Conservation (phyloP, 345 rosid species). For the Eucalyptus tenuipes region DNA sequence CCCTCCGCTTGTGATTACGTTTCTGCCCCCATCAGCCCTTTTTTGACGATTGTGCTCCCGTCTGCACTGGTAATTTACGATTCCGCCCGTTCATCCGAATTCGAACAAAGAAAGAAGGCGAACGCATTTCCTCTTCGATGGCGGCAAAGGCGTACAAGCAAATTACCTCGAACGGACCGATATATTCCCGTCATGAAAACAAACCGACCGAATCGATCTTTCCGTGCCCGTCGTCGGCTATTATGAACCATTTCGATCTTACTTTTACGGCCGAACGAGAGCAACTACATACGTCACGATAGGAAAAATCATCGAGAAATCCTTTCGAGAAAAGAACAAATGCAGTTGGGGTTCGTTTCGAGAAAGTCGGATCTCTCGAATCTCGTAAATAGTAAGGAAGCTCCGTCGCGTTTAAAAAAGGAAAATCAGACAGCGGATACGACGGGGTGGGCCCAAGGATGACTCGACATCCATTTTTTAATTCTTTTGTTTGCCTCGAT, state of each 20-base stretch:
- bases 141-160: neutral
- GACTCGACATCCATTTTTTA: neutral
- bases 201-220: neutral
- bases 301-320: neutral
- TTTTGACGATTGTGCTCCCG: too few relatives aligned
- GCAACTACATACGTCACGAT: neutral
- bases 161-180: neutral
- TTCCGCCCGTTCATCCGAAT: neutral
- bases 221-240: neutral
- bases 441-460: neutral
- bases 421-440: neutral
- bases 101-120: neutral
- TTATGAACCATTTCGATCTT: neutral
- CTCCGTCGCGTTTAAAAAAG: neutral
- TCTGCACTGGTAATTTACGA: too few relatives aligned
- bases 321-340: neutral
- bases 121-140: neutral
- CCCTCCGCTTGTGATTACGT: accelerated
- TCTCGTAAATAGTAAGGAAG: neutral
- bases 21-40: too few relatives aligned
- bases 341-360: neutral
- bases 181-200: neutral
- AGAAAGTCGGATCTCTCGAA: neutral
- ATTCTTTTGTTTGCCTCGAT: neutral
- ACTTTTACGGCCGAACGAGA: neutral